A percentile compares a stretch with the other conserved stretches of the same genome.
Evolutionary conservation across 2,329 filamentous ascomycete genomes (phyloP).

Genomic region (Epichloe sp.): DNA sequence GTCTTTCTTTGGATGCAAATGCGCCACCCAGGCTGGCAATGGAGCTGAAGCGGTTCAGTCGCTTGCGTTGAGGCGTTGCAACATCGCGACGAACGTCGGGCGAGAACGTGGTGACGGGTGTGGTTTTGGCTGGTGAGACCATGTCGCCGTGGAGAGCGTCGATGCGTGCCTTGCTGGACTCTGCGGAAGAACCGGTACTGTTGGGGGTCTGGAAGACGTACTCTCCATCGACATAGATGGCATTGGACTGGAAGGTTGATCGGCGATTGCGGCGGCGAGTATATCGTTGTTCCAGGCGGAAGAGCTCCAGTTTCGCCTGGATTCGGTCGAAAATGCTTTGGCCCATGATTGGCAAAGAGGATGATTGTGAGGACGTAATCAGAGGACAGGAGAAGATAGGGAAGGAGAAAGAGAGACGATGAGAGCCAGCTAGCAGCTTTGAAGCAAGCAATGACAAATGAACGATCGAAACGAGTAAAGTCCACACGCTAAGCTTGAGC

Average conservation of each 20-base stretch:
- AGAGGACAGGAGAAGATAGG: neutral
- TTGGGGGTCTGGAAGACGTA: constrained; percentile 66
- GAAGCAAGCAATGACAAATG: neutral
- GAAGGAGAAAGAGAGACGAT: neutral
- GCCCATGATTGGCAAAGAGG: constrained; percentile 26
- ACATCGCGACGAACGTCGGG: constrained; percentile 14
- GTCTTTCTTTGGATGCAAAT: constrained; percentile 22
- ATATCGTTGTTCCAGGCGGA: constrained; percentile 91
- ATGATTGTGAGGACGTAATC: neutral
- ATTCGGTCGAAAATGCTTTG: constrained; percentile 45
- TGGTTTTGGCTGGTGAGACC: constrained; percentile 13
- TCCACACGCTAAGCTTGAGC: neutral
- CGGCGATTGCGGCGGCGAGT: constrained; percentile 76
- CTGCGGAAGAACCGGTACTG: constrained; percentile 43
- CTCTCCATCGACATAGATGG: constrained; percentile 88
- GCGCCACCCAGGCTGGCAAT: constrained; percentile 38
- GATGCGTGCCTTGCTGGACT: constrained; percentile 23
- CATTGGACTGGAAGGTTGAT: constrained; percentile 78
- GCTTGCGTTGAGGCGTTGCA: constrained; percentile 29
- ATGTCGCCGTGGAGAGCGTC: constrained; percentile 24
- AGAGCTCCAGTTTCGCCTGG: constrained; percentile 69
- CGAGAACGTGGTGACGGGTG: constrained; percentile 7
- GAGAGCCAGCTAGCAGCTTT: neutral
- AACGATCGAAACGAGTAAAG: neutral
- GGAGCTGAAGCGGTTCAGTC: constrained; percentile 40